Percentiles rank a stretch among this genome's conserved stretches.
phyloP scores from a whole-genome alignment of 2,329 filamentous ascomycete genomes.

The Fragosphaeria purpurea region DNA sequence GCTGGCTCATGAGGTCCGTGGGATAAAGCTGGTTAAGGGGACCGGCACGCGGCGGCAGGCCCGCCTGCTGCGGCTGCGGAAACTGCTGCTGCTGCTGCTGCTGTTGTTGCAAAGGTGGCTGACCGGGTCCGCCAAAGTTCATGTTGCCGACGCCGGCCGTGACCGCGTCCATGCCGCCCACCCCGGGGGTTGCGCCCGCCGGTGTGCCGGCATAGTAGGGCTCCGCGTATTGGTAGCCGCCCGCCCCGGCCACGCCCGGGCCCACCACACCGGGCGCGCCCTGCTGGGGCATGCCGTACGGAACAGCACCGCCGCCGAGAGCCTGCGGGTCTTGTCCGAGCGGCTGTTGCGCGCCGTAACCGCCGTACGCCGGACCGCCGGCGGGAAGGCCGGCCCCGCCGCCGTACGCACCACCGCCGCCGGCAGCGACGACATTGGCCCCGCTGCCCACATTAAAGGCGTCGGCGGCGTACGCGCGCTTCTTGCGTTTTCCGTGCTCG shows the following conservation, averaged over 20 bases:
- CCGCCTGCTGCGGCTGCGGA: conserved; percentile 43
- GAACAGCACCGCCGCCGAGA: conserved; percentile 12
- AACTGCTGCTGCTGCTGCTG: conserved; percentile 41
- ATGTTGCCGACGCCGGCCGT: conserved; percentile 81
- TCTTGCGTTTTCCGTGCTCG: conserved; percentile 65
- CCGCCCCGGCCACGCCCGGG: conserved; percentile 38
- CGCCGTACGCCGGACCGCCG: conserved; percentile 43
- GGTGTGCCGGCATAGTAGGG: conserved; percentile 49
- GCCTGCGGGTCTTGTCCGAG: conserved; percentile 31
- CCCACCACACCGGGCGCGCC: conserved; percentile 30
- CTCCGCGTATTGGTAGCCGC: conserved; percentile 58
- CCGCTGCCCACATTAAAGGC: conserved; percentile 88
- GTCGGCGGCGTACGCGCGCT: conserved; percentile 86
- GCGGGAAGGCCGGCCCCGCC: conserved; percentile 26
- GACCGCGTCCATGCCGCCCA: conserved; percentile 56
- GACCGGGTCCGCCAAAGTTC: conserved; percentile 61
- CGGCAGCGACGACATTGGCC: conserved; percentile 60
- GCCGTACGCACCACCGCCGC: conserved; percentile 39
- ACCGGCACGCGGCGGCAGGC: conserved; percentile 34
- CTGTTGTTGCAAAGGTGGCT: conserved; percentile 25
- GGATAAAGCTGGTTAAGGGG: conserved; percentile 82
- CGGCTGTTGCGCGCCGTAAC: conserved; percentile 40
- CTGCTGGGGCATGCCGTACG: conserved; percentile 31
- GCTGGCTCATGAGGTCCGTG: conserved; percentile 82
- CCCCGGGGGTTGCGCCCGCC: conserved; percentile 27